These are phyloP conservation scores for Sporothrix dimorphospora DNA, from an alignment of 2,329 filamentous ascomycete species.

Conservation along the genomic window DNA sequence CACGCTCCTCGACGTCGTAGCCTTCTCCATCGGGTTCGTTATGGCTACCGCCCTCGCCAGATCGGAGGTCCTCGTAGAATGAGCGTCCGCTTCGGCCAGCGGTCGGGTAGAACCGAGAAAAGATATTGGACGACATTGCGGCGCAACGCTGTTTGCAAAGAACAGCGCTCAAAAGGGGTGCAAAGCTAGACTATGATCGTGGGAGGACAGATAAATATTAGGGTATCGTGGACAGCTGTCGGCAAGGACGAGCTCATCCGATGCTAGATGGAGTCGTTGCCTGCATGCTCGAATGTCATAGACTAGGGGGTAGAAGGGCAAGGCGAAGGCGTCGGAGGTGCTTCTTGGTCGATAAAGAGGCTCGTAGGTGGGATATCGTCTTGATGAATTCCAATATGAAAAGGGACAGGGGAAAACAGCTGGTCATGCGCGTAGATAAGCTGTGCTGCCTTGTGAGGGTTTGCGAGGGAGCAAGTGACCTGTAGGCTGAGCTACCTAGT, in stretches of 20 bases:
- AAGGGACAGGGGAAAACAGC: not conserved
- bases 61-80: conserved; percentile 57
- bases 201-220: not conserved
- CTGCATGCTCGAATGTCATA: conserved; percentile 23
- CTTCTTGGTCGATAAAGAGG: not conserved
- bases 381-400: not conserved
- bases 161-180: not conserved
- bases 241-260: conserved; percentile 25
- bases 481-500: not conserved
- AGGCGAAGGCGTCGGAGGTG: not conserved
- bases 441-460: conserved; percentile 28
- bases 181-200: not conserved
- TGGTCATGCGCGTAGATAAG: conserved; percentile 26
- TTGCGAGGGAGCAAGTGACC: conserved; percentile 28
- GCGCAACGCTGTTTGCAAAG: not conserved
- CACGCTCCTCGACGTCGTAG: conserved; percentile 49
- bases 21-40: conserved; percentile 18
- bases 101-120: conserved; percentile 49
- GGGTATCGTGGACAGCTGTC: conserved; percentile 12
- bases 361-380: not conserved
- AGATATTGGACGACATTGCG: conserved; percentile 53
- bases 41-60: conserved; percentile 40
- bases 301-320: not conserved
- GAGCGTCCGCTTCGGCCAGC: conserved; percentile 45
- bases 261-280: not conserved